Evolutionary conservation across 139 green algal genomes (phyloP).

Genomic region (Ettlia oleoabundans): DNA sequence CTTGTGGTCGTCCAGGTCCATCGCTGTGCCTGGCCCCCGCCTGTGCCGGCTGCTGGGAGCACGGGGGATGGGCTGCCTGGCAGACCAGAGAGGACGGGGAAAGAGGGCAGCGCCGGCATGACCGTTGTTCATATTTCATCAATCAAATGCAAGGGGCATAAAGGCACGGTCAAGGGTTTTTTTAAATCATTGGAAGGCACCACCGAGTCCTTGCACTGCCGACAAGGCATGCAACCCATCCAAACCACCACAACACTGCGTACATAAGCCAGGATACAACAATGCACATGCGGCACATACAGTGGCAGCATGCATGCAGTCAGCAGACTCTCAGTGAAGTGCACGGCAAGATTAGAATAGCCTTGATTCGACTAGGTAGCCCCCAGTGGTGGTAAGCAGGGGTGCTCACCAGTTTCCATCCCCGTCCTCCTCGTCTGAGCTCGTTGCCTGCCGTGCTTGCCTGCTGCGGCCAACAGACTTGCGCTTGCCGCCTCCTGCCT

Average conservation of each 20-base stretch:
- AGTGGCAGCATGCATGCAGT: not conserved
- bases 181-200: no score
- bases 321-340: not conserved
- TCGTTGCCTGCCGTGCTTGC: not conserved
- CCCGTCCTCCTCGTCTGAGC: not conserved
- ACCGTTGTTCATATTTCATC: no score
- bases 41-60: not conserved
- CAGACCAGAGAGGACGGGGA: not conserved
- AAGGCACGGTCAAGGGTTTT: no score
- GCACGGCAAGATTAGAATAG: not conserved
- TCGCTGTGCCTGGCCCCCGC: not conserved
- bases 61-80: not conserved
- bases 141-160: no score
- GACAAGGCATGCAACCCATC: no score
- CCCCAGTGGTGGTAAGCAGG: no score
- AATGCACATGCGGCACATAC: no score
- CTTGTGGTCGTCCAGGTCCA: not conserved
- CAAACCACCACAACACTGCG: no score
- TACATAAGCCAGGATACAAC: no score
- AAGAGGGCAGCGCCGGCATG: no score
- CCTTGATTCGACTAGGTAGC: no score
- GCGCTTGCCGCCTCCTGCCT: slow-evolving; percentile 12
- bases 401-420: slow-evolving; percentile 16
- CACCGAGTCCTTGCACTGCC: no score
- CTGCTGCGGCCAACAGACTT: slow-evolving; percentile 3